phyloP scores from a whole-genome alignment of 306 rosid genomes.

The Cyamopsis tetragonoloba region DNA sequence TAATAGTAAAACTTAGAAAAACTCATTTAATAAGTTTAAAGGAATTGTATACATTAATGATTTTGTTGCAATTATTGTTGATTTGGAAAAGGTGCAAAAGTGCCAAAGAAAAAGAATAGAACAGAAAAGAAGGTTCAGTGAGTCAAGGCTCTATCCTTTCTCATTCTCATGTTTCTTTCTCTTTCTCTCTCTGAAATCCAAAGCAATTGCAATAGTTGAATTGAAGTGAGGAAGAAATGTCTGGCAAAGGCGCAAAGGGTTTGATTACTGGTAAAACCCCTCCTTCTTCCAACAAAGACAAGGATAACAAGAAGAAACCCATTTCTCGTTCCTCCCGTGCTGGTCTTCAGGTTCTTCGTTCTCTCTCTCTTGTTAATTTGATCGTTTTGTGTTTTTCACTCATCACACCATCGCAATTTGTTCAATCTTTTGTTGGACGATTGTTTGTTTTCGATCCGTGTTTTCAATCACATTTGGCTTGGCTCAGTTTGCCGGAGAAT shows the following conservation, averaged over 20 bases:
- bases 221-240: conserved; percentile 33
- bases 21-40: too few species aligned
- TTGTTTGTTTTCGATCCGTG: background rate
- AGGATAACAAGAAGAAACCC: conserved; percentile 69
- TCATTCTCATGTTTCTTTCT: too few species aligned
- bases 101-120: too few species aligned
- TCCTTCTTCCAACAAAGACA: conserved; percentile 46
- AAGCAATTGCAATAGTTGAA: background rate
- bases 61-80: too few species aligned
- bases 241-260: conserved; percentile 81
- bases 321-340: conserved; percentile 81
- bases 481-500: background rate
- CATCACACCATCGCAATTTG: background rate
- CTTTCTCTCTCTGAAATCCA: too few species aligned
- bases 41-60: too few species aligned
- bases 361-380: background rate
- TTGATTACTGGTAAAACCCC: conserved; percentile 57
- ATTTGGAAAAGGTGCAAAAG: too few species aligned
- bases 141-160: too few species aligned
- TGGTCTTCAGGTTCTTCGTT: conserved; percentile 60
- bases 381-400: background rate
- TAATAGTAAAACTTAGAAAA: too few species aligned
- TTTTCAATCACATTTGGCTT: background rate
- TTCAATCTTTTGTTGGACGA: background rate
- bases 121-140: too few species aligned